Percentiles rank a stretch among this genome's conserved stretches.
These are phyloP conservation scores for Coprinopsis marcescibilis DNA, from an alignment of 768 basidiomycete species.

Conservation along the genomic window DNA sequence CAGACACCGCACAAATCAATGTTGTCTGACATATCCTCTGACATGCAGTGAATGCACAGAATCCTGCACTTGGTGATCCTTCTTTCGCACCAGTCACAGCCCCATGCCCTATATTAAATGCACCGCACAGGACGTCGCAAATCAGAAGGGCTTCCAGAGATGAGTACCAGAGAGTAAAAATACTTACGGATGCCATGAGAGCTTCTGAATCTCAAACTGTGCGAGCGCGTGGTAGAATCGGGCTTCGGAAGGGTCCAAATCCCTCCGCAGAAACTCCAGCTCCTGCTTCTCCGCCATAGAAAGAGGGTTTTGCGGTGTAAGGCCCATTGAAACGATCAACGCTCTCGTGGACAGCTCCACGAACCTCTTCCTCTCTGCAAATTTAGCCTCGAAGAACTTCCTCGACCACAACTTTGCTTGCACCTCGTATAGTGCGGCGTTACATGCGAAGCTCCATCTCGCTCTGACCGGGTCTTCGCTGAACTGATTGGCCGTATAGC, in stretches of 20 bases:
- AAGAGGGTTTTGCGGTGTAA: constrained; percentile 26
- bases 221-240: constrained; percentile 29
- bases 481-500: constrained; percentile 23
- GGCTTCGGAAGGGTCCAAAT: constrained; percentile 28
- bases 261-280: constrained; percentile 24
- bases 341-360: constrained; percentile 25
- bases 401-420: constrained; percentile 28
- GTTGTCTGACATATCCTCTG: constrained; percentile 28
- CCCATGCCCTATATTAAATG: constrained; percentile 18
- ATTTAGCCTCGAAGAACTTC: constrained; percentile 25
- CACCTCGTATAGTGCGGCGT: constrained; percentile 23
- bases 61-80: constrained; percentile 27
- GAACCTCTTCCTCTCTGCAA: constrained; percentile 24
- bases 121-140: not conserved
- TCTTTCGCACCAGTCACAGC: constrained; percentile 28
- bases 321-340: constrained; percentile 23
- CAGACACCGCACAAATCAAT: constrained; percentile 28
- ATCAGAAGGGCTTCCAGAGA: not conserved
- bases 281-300: constrained; percentile 22
- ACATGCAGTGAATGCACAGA: constrained; percentile 28
- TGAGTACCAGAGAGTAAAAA: not conserved
- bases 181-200: constrained; percentile 32
- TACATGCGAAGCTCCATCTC: constrained; percentile 30
- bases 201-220: constrained; percentile 27
- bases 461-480: constrained; percentile 25